phyloP scores from a whole-genome alignment of 331 rosid genomes.

The Malus hybrid region DNA sequence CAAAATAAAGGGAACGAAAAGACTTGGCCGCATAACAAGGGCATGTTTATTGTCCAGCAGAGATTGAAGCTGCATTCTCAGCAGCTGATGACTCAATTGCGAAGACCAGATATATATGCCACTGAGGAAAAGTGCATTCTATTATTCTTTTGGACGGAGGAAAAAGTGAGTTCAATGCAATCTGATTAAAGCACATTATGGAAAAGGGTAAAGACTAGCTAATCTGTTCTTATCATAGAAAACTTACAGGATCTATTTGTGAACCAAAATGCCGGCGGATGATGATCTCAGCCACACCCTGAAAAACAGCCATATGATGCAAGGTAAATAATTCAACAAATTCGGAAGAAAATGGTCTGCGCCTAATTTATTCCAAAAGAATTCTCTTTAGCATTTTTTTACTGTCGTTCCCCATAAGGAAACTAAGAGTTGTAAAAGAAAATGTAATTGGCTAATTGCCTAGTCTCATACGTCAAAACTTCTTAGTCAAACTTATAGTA shows the following conservation, averaged over 20 bases:
- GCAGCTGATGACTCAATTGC: too few relatives aligned
- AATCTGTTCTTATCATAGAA: background rate
- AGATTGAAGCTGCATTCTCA: too few relatives aligned
- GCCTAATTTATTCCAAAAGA: background rate
- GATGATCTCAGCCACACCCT: constrained; percentile 71
- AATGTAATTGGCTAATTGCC: background rate
- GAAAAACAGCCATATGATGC: constrained; percentile 28
- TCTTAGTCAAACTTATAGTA: background rate
- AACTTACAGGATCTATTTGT: constrained; percentile 58
- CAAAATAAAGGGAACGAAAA: background rate
- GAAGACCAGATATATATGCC: too few relatives aligned
- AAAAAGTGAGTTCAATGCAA: too few relatives aligned
- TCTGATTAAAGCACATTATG: too few relatives aligned
- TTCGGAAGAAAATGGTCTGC: background rate
- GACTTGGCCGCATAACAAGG: too few relatives aligned
- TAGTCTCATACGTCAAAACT: too few relatives aligned
- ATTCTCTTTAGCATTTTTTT: background rate
- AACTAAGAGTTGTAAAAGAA: background rate
- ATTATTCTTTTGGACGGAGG: too few relatives aligned
- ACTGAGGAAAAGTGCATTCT: too few relatives aligned
- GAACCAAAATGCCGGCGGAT: constrained; percentile 45
- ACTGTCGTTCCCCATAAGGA: background rate
- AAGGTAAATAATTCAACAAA: background rate
- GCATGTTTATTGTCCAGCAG: too few relatives aligned
- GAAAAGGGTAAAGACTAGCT: background rate